Conservation (phyloP, 768 basidiomycete species). For the Boletus sensibilis region DNA sequence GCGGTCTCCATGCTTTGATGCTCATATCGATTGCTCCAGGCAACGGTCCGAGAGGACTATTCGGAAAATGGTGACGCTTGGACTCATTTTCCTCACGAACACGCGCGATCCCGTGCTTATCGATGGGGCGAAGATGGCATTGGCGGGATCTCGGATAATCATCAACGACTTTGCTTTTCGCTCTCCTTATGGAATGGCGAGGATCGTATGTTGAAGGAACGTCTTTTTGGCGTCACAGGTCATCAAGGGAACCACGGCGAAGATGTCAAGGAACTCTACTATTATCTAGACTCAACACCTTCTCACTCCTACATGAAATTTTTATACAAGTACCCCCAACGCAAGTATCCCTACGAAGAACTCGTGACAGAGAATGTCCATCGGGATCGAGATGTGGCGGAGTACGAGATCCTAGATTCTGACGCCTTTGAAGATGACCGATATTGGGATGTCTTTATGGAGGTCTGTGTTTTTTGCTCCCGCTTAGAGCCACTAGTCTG, state of each 20-base stretch:
- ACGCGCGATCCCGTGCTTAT: slow-evolving; percentile 90
- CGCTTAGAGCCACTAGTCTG: slow-evolving; percentile 3
- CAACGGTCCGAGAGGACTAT: slow-evolving; percentile 98
- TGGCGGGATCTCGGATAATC: slow-evolving; percentile 96
- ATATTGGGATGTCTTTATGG: slow-evolving; percentile 99
- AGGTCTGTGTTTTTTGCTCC: slow-evolving; percentile 52
- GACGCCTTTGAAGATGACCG: slow-evolving; percentile 88
- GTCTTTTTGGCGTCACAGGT: slow-evolving; percentile 93
- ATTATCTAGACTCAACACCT: slow-evolving; percentile 97
- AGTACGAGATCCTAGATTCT: slow-evolving; percentile 93
- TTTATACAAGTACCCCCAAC: slow-evolving; percentile 97
- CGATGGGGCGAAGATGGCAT: slow-evolving; percentile 99
- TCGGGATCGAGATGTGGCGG: slow-evolving; percentile 79
- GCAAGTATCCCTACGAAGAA: slow-evolving; percentile 89
- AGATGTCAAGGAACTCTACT: slow-evolving; percentile 98
- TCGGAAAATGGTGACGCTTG: slow-evolving; percentile 95
- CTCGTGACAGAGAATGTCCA: slow-evolving; percentile 83
- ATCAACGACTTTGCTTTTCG: slow-evolving; percentile 88
- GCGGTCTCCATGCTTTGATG: background rate
- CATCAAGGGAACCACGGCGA: slow-evolving; percentile 99
- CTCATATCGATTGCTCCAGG: slow-evolving; percentile 47
- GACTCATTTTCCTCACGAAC: slow-evolving; percentile 93
- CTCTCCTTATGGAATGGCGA: slow-evolving; percentile 93
- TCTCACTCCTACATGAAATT: slow-evolving; percentile 99
- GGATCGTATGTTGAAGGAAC: slow-evolving; percentile 95